Conservation (phyloP, 2,329 filamentous ascomycete species). For the Leptosphaerulina australis region DNA sequence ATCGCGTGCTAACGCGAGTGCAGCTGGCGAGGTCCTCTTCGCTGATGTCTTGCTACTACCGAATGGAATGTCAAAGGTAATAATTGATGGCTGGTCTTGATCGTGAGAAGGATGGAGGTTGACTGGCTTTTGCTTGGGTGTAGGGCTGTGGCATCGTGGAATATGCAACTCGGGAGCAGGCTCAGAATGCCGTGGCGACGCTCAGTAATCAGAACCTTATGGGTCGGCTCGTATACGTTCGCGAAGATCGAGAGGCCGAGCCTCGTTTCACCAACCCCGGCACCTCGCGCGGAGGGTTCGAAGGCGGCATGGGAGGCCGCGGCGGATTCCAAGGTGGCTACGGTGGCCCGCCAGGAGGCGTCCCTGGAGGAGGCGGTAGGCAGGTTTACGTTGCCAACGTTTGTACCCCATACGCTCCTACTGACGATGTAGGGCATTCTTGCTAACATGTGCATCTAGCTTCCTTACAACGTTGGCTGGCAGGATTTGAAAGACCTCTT, state of each 20-base stretch:
- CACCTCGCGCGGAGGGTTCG: conserved; percentile 60
- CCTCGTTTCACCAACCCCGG: conserved; percentile 86
- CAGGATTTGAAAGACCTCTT: conserved; percentile 99
- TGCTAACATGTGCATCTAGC: conserved; percentile 61
- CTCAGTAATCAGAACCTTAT: conserved; percentile 99
- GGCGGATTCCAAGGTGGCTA: conserved; percentile 56
- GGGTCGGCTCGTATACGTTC: conserved; percentile 97
- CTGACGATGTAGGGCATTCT: conserved; percentile 36
- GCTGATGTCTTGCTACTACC: conserved; percentile 99
- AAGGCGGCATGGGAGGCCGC: conserved; percentile 43
- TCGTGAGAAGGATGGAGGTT: conserved; percentile 92
- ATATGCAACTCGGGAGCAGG: conserved; percentile 99
- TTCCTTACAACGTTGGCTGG: conserved; percentile 97
- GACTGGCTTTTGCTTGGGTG: conserved; percentile 88
- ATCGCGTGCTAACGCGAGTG: conserved; percentile 46
- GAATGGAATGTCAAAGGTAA: conserved; percentile 99
- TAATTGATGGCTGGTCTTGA: conserved; percentile 84
- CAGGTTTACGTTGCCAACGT: conserved; percentile 99
- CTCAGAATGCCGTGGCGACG: conserved; percentile 93
- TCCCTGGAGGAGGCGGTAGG: conserved; percentile 71
- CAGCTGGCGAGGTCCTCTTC: conserved; percentile 99
- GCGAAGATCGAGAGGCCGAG: conserved; percentile 98
- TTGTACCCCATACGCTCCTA: conserved; percentile 61
- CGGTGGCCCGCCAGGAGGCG: conserved; percentile 61
- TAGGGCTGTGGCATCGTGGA: conserved; percentile 99